Percentiles rank a stretch among this genome's conserved stretches.
Conservation (phyloP, 2,329 filamentous ascomycete genomes). For the Remersonia thermophila region DNA sequence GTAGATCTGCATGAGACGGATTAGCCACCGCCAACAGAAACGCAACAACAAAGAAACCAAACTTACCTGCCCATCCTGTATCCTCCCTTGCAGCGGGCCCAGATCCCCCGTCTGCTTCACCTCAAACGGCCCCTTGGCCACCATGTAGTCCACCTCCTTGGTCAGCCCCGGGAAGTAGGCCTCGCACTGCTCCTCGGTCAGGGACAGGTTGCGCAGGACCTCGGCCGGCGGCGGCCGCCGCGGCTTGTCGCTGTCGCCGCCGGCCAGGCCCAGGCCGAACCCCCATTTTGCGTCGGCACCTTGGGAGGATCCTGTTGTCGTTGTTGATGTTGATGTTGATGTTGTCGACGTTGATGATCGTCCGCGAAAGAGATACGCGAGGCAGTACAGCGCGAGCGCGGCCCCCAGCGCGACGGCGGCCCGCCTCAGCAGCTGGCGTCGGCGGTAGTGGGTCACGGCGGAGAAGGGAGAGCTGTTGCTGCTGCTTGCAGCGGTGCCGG, state of each 20-base stretch:
- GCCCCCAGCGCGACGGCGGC: too few relatives aligned
- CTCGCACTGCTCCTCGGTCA: constrained; percentile 32
- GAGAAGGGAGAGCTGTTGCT: too few relatives aligned
- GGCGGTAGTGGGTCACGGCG: too few relatives aligned
- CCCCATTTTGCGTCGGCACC: not conserved
- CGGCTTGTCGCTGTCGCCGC: not conserved
- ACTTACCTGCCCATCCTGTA: constrained; percentile 29
- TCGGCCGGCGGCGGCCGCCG: constrained; percentile 7
- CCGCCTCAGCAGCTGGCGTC: too few relatives aligned
- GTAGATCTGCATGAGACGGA: constrained; percentile 26
- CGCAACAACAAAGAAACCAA: not conserved
- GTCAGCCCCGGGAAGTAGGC: constrained; percentile 34
- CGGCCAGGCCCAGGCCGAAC: too few relatives aligned
- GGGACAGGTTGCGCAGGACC: constrained; percentile 24
- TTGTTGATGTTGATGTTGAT: not conserved
- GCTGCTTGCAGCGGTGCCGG: too few relatives aligned
- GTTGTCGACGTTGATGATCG: too few relatives aligned
- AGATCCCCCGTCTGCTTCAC: constrained; percentile 25
- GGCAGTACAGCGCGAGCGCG: too few relatives aligned
- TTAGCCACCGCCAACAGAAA: not conserved
- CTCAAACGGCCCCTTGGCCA: constrained; percentile 31
- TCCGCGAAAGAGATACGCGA: too few relatives aligned
- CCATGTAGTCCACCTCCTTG: constrained; percentile 32
- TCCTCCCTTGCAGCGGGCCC: constrained; percentile 31
- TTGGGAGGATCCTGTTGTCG: not conserved